Conservation (phyloP, 2,329 filamentous ascomycete species). For the Beauveria varroae region DNA sequence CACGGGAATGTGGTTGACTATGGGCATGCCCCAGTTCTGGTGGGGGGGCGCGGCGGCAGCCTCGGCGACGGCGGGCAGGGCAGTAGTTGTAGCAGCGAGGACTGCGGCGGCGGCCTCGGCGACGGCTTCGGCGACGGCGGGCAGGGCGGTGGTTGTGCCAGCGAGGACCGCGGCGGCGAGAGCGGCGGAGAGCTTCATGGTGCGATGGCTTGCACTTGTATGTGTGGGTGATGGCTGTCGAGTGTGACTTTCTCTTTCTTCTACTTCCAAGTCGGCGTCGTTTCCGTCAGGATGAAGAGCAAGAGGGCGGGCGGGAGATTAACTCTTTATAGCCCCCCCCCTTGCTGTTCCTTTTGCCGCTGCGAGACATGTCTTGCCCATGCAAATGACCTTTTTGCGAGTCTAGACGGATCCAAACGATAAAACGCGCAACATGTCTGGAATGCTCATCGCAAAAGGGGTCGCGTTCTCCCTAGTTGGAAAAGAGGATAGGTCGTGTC, state of each 20-base stretch:
- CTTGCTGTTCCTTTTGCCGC: background rate
- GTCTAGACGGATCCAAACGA: background rate
- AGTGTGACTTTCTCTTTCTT: too few species aligned
- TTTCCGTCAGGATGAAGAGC: background rate
- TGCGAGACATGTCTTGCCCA: background rate
- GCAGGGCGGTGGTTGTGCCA: background rate
- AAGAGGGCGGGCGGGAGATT: background rate
- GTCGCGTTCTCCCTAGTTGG: too few species aligned
- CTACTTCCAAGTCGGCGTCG: too few species aligned
- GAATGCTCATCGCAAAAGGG: background rate
- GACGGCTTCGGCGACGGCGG: background rate
- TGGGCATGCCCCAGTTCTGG: background rate
- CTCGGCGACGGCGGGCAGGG: background rate
- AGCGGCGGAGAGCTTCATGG: slow-evolving; percentile 1
- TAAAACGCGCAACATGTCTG: background rate
- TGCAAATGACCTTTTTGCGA: background rate
- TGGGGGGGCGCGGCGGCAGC: background rate
- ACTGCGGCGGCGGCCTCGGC: background rate
- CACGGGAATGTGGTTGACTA: background rate
- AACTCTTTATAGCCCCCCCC: background rate
- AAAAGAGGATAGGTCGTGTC: too few species aligned
- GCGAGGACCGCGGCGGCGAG: background rate
- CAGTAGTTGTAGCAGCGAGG: background rate
- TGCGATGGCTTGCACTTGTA: background rate
- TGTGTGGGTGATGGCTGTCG: background rate